These are phyloP conservation scores for Phytomonas sp. DNA, from an alignment of 208 protist genomes.

Conservation along the genomic window DNA sequence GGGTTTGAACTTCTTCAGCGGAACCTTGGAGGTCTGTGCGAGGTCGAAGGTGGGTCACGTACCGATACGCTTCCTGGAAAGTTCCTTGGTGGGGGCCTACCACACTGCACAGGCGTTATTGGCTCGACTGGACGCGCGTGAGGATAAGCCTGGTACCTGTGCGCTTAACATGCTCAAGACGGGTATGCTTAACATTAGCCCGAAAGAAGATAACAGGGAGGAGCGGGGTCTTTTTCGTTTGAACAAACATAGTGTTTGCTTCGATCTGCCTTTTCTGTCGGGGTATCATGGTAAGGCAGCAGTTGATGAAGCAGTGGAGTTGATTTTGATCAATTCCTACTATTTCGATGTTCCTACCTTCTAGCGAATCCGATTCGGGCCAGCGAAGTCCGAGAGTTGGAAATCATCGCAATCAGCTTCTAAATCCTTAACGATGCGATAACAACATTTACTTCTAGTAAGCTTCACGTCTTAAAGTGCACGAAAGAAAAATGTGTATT, in stretches of 20 bases:
- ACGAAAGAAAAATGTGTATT: neutral
- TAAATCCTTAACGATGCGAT: neutral
- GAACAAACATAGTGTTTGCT: neutral
- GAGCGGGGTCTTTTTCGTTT: neutral
- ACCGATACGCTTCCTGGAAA: slow-evolving; percentile 45
- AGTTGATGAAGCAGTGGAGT: neutral
- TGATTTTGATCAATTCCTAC: neutral
- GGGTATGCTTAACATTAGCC: neutral
- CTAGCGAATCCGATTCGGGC: neutral
- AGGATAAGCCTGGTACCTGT: neutral
- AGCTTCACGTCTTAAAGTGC: neutral
- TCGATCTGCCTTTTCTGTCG: neutral
- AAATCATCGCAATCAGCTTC: neutral
- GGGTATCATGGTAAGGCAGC: neutral
- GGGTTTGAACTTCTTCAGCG: slow-evolving; percentile 58
- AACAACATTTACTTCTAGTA: neutral
- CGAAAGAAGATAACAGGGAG: neutral
- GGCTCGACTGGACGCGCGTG: slow-evolving; percentile 13
- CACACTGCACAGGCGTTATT: slow-evolving; percentile 36
- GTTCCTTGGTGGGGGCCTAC: slow-evolving; percentile 39
- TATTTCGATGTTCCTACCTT: neutral
- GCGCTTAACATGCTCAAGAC: neutral
- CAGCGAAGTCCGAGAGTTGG: neutral
- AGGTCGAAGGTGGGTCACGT: slow-evolving; percentile 28
- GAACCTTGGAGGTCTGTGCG: slow-evolving; percentile 32